These are phyloP conservation scores for Bruguiera parviflora DNA, from an alignment of 345 rosid species.

Conservation along the genomic window DNA sequence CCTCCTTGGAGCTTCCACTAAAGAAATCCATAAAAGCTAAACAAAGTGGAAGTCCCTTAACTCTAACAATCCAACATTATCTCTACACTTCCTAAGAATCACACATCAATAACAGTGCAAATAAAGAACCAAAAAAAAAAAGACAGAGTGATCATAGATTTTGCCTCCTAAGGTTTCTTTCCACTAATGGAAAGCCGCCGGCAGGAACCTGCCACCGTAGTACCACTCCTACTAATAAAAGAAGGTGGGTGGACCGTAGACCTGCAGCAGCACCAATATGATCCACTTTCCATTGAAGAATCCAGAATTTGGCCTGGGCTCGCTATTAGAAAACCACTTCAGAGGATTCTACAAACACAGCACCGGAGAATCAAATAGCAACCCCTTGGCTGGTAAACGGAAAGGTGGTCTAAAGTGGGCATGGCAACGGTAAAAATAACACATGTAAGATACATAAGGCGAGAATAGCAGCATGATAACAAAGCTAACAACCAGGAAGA, in stretches of 20 bases:
- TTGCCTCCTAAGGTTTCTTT: slow-evolving; percentile 24
- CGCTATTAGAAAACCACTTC: background rate
- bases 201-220: slow-evolving; percentile 27
- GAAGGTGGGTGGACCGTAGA: slow-evolving; percentile 27
- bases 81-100: slow-evolving; percentile 13
- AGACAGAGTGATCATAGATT: background rate
- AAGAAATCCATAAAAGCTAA: slow-evolving; percentile 11
- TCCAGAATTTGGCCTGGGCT: slow-evolving; percentile 8
- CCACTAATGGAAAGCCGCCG: slow-evolving; percentile 36
- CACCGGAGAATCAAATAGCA: too few species aligned
- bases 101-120: slow-evolving; percentile 1
- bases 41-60: slow-evolving; percentile 32
- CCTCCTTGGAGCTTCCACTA: slow-evolving; percentile 24
- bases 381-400: too few species aligned
- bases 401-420: too few species aligned
- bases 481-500: too few species aligned
- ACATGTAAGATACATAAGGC: too few species aligned
- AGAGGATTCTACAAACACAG: background rate
- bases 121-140: background rate
- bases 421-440: too few species aligned
- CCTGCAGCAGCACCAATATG: slow-evolving; percentile 6
- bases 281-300: slow-evolving; percentile 7
- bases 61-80: slow-evolving; percentile 22
- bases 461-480: too few species aligned
- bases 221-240: slow-evolving; percentile 19